Base-by-base conservation (phyloP, 345 rosid species). In the Pistacia atlantica region DNA sequence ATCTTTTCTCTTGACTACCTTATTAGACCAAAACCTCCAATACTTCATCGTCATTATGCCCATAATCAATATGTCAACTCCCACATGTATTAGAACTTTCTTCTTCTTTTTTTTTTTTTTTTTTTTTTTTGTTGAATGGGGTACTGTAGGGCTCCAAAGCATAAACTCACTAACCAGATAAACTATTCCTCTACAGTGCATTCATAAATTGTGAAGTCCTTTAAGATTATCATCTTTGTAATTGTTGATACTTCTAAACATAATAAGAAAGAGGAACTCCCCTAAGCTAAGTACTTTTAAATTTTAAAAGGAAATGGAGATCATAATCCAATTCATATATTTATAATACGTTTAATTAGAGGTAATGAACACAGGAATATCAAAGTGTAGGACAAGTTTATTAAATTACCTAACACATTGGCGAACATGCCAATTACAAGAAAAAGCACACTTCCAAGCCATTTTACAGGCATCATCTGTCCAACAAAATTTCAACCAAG, bases 401-500 rank as follows among this genome's bases (percentile, higher is more conserved):
- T 17, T 20, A 61, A 49, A 71, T 80, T 87, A 94, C 98, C 98
- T 69, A 77, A 76, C 79, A 85, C 74, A 59, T 6, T 74, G 16
- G 82, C 72, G 68, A 86, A 79, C 78, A 86, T 49, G 82, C 83
- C 64, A 75, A 83, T 25, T n/a, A 87, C 71, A 51, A 90, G 89
- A 75, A 91, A 70, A 77, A 83, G 54, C 54, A 81, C 52, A 65
- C 78, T 77, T 81, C 83, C 80, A 75, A 82, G 76, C 85, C 88
- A 82, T 87, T 80, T 87, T 18, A 71, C 75, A 79, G 66, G 81
- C 87, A 89, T 82, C 96, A 90, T 94, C 67, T 65, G 78, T 78
- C 80, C 72, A 46, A 80, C 35, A 79, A 52, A 73, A 42, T 76
- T 75, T 20, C 68, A 68, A 75, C 12, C 38, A 20, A 28, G 58